Evolutionary conservation across 2,329 filamentous ascomycete genomes (phyloP).

Genomic region (Zymoseptoria crescenta): DNA sequence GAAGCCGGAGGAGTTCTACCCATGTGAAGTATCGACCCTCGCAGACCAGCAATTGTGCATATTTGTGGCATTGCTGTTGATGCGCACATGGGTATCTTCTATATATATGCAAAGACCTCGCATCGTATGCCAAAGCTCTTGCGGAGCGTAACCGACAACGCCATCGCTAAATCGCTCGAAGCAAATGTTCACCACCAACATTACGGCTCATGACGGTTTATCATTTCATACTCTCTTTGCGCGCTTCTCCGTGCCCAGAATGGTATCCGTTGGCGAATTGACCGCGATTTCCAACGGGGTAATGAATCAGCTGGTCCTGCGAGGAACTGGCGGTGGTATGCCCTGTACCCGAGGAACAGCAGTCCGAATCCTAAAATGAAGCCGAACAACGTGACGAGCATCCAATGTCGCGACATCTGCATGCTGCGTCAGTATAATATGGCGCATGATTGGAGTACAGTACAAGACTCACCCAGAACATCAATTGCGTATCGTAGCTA

Average conservation of each 20-base stretch:
- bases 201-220: slow-evolving; percentile 24
- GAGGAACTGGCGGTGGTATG: slow-evolving; percentile 40
- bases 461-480: slow-evolving; percentile 50
- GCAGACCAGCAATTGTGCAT: background rate
- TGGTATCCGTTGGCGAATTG: slow-evolving; percentile 17
- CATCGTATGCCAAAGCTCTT: background rate
- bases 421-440: slow-evolving; percentile 12
- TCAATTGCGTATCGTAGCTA: slow-evolving; percentile 53
- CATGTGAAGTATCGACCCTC: background rate
- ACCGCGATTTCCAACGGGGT: slow-evolving; percentile 20
- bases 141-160: slow-evolving; percentile 6
- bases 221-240: slow-evolving; percentile 25
- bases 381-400: slow-evolving; percentile 46
- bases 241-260: slow-evolving; percentile 25
- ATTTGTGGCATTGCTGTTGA: background rate
- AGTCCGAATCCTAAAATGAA: slow-evolving; percentile 43
- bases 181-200: background rate
- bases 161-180: slow-evolving; percentile 9
- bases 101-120: background rate
- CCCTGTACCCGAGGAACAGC: slow-evolving; percentile 43
- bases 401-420: slow-evolving; percentile 44
- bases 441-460: background rate
- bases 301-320: slow-evolving; percentile 9
- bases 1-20: background rate
- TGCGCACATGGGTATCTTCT: background rate